Conservation (phyloP, 164 flowering plant genomes). For the Kingdonia uniflora region DNA sequence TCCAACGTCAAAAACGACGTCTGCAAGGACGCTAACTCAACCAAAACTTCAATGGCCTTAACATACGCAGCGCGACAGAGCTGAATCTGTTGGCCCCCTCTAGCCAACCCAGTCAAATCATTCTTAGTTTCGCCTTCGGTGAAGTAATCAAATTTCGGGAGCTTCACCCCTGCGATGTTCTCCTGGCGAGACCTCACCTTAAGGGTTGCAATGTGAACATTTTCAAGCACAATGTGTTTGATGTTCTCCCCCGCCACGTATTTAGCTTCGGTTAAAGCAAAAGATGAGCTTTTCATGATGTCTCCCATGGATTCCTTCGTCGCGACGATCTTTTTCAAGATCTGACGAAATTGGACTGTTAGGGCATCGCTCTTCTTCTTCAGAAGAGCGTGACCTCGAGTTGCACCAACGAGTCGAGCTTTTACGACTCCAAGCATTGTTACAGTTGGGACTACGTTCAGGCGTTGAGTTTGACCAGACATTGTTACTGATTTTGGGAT, state of each 20-base stretch:
- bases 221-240: constrained; percentile 82
- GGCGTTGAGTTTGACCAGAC: constrained; percentile 83
- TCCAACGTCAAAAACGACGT: constrained; percentile 90
- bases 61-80: constrained; percentile 72
- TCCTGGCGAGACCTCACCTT: constrained; percentile 76
- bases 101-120: constrained; percentile 82
- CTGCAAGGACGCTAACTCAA: constrained; percentile 93
- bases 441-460: constrained; percentile 92
- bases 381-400: constrained; percentile 92
- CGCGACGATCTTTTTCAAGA: constrained; percentile 78
- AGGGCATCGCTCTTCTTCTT: constrained; percentile 97
- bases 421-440: constrained; percentile 85
- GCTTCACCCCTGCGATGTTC: constrained; percentile 90
- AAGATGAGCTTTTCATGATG: constrained; percentile 75
- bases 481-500: constrained; percentile 29
- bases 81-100: constrained; percentile 97
- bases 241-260: constrained; percentile 93
- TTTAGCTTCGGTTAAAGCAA: constrained; percentile 85
- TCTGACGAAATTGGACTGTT: constrained; percentile 82
- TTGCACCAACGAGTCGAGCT: constrained; percentile 90
- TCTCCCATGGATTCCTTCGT: constrained; percentile 93
- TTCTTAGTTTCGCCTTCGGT: constrained; percentile 86
- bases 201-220: constrained; percentile 61
- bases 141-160: constrained; percentile 81
- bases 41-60: constrained; percentile 86